Evolutionary conservation across 768 basidiomycete genomes (phyloP), one percentile per base, ranked within the genome.

Genomic region (Tylopilus felleus): DNA sequence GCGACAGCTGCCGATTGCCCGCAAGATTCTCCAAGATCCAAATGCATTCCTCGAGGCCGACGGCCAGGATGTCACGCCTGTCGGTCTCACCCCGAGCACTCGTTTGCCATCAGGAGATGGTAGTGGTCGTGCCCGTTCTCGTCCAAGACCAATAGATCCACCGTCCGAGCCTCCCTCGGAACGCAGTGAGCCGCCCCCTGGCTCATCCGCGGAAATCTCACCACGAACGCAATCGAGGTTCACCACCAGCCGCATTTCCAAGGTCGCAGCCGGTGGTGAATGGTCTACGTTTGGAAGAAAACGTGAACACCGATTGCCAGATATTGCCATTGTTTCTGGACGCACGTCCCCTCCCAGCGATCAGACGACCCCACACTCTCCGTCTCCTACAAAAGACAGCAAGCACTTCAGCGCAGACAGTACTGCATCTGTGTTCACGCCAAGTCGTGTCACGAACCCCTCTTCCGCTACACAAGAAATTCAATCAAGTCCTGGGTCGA

Each of bases 271-370:
- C 0, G 56, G 63, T 39, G 64, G 64, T 12, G 69, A 64, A 54
- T 73, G 72, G 72, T 64, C 72, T 23, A 73, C 72, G 13, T 75
- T 73, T 62, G 72, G 72, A 27, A 65, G 70, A 44, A 59, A 52
- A 43, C 61, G 60, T 36, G 57, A 54, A 8, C 60, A 53, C 10
- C 60, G 55, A 16, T 33, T 52, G 5, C 42, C 58, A 22, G 62
- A 60, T 35, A 47, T 57, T n/a, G 55, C 44, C 16, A 58, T 43
- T 29, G 52, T 56, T n/a, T 56, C 64, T 41, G 60, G 51, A 16
- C 52, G 50, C 19, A 29, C 54, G 10, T 49, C 60, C 21, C 42
- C 60, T 39, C 47, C 22, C 10, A 56, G 59, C 44, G 47, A 58
- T 41, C 55, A 53, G 50, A 47, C 51, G 10, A 35, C 46, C 17